Conservation (phyloP, 176 grass and related monocot species). For the Poa pratensis region DNA sequence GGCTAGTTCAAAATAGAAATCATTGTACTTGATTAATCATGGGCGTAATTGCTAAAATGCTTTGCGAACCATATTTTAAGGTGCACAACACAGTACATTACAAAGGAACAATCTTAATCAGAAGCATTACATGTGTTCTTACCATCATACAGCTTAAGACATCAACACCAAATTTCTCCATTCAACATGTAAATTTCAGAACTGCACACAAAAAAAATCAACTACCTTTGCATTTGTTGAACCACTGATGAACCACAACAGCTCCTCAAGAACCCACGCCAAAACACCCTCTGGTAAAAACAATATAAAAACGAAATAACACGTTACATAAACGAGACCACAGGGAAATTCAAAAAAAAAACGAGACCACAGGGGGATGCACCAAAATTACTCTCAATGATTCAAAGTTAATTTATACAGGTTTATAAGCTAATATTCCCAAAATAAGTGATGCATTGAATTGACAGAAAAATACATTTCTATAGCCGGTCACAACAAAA, state of each 20-base stretch:
- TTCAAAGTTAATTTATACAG: neutral
- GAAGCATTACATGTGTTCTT: neutral
- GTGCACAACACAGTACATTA: neutral
- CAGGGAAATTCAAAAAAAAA: neutral
- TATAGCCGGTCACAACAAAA: neutral
- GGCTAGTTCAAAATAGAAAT: neutral
- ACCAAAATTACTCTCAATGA: neutral
- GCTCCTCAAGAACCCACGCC: slow-evolving; percentile 92
- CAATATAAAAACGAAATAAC: neutral
- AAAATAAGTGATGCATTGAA: neutral
- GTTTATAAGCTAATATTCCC: neutral
- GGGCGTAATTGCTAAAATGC: neutral
- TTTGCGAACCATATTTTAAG: neutral
- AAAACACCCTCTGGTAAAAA: slow-evolving; percentile 74
- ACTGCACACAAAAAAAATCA: slow-evolving; percentile 4
- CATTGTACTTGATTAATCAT: neutral
- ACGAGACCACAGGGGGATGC: neutral
- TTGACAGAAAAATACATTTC: neutral
- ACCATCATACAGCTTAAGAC: neutral
- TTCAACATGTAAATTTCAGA: neutral
- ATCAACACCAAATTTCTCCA: neutral
- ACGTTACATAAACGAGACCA: neutral
- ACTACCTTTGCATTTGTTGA: slow-evolving; percentile 88
- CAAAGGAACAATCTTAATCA: neutral
- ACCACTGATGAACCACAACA: slow-evolving; percentile 93